Evolutionary conservation across 2,329 filamentous ascomycete genomes (phyloP).

Genomic region (Trichothecium sympodiale): DNA sequence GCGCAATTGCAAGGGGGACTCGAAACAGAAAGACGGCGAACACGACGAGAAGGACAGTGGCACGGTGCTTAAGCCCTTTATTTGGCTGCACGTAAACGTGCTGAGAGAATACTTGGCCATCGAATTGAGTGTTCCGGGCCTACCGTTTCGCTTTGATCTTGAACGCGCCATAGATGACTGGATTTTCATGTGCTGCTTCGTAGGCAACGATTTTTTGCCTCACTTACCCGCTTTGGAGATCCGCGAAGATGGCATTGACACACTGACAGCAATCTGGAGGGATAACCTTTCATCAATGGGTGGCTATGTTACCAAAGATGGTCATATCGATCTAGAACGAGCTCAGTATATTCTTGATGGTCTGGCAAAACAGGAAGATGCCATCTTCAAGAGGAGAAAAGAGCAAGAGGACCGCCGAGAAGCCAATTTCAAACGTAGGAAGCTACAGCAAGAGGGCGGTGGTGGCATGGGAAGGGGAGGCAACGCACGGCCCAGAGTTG

Average conservation of each 20-base stretch:
- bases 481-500: conserved; percentile 9
- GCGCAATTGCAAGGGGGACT: conserved; percentile 69
- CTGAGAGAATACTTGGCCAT: conserved; percentile 86
- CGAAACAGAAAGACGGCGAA: conserved; percentile 67
- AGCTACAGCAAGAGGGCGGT: conserved; percentile 48
- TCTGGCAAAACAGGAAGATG: conserved; percentile 84
- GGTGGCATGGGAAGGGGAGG: conserved; percentile 6
- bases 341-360: conserved; percentile 83
- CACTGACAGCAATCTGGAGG: conserved; percentile 91
- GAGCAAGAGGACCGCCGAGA: conserved; percentile 77
- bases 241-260: conserved; percentile 93
- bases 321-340: conserved; percentile 74
- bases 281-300: conserved; percentile 87
- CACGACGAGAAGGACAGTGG: conserved; percentile 71
- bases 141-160: conserved; percentile 83
- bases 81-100: conserved; percentile 92
- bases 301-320: conserved; percentile 92
- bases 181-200: conserved; percentile 99
- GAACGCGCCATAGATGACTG: conserved; percentile 94
- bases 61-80: conserved; percentile 75
- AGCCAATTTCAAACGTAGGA: conserved; percentile 67
- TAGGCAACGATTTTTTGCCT: conserved; percentile 95
- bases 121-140: conserved; percentile 72
- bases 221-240: conserved; percentile 97
- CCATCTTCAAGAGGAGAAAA: conserved; percentile 81